A percentile compares a stretch with the other conserved stretches of the same genome.
Evolutionary conservation across 192 early-diverging fungal species (phyloP).

Genomic region (Umbelopsis sp.): DNA sequence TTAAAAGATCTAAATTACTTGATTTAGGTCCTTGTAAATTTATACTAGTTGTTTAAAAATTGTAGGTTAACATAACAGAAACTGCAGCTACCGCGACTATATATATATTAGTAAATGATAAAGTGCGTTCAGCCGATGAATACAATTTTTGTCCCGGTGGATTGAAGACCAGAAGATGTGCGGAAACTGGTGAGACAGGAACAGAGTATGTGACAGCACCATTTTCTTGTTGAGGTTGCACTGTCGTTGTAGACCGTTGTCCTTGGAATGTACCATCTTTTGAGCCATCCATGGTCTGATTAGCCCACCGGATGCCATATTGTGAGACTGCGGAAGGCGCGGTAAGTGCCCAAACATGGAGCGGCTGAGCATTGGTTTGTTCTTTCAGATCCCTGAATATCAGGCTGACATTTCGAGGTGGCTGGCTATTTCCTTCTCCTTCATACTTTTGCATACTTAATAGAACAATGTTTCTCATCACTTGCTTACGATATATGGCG

Average conservation of each 20-base stretch:
- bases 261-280: background rate
- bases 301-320: background rate
- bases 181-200: background rate
- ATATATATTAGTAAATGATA: no score
- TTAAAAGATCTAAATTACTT: background rate
- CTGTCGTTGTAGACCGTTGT: background rate
- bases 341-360: background rate
- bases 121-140: background rate
- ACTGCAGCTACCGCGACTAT: no score
- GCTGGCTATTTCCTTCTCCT: background rate
- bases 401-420: background rate
- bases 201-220: background rate
- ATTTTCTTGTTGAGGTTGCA: background rate
- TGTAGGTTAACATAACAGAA: background rate
- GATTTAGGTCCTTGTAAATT: background rate
- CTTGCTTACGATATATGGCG: background rate
- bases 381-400: background rate
- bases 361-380: background rate
- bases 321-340: background rate
- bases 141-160: background rate
- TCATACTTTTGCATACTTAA: background rate
- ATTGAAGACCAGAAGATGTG: background rate
- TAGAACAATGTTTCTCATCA: background rate
- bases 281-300: slow-evolving; percentile 10
- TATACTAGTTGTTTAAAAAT: background rate